phyloP scores from a whole-genome alignment of 495 filamentous ascomycete species.

The Xanthoparmelia taractica region DNA sequence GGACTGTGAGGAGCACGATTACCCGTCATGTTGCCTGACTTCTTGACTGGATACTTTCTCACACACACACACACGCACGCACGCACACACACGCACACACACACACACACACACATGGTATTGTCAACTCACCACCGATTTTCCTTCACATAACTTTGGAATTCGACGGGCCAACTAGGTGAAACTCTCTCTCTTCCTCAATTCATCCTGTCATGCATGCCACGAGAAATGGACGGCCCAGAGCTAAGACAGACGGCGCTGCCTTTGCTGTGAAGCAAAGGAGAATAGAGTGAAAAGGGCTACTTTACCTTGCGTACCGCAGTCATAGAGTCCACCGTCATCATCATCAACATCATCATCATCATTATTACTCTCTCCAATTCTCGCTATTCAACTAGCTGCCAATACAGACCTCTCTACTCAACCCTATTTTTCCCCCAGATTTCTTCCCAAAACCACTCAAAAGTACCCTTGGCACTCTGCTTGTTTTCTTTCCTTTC shows the following conservation, averaged over 20 bases:
- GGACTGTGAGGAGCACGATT: no score
- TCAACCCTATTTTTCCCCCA: constrained; percentile 1
- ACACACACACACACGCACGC: no score
- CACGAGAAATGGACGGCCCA: not conserved
- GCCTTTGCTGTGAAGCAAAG: not conserved
- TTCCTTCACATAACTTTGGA: not conserved
- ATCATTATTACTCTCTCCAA: not conserved
- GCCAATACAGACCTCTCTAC: not conserved
- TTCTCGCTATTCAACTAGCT: not conserved
- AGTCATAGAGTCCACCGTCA: not conserved
- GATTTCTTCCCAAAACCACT: not conserved
- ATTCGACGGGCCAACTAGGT: not conserved
- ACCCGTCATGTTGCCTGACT: no score
- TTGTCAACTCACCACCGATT: not conserved
- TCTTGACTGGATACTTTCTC: no score
- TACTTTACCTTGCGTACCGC: not conserved
- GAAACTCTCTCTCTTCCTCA: not conserved
- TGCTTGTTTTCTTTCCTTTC: not conserved
- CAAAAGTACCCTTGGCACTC: not conserved
- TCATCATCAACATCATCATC: not conserved
- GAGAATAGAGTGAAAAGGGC: not conserved
- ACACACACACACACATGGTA: no score
- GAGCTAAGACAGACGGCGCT: not conserved
- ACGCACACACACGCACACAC: no score
- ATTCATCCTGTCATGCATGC: not conserved